phyloP scores from a whole-genome alignment of 1,139 yeast genomes.

The Diutina neorugosa region DNA sequence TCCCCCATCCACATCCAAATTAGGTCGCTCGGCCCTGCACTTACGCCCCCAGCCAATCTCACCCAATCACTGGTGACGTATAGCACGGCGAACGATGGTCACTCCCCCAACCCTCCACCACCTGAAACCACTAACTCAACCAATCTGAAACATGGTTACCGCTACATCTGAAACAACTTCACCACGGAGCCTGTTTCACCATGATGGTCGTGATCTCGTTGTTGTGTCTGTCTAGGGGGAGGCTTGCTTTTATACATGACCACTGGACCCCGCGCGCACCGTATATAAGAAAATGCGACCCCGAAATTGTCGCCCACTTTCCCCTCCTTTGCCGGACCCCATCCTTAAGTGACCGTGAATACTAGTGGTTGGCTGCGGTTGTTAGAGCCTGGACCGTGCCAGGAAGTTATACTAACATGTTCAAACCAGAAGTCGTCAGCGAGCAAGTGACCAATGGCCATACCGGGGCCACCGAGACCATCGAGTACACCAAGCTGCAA shows the following conservation, averaged over 20 bases:
- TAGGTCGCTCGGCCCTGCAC: too few relatives aligned
- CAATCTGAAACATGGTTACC: too few relatives aligned
- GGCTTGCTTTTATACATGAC: neutral
- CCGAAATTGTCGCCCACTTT: neutral
- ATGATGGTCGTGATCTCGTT: too few relatives aligned
- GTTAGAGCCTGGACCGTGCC: neutral
- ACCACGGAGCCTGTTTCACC: too few relatives aligned
- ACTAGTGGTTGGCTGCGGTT: neutral
- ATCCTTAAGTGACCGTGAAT: neutral
- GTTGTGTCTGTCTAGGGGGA: too few relatives aligned
- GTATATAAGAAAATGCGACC: conserved; percentile 1
- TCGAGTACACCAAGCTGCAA: conserved; percentile 61
- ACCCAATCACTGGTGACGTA: neutral
- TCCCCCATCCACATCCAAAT: too few relatives aligned
- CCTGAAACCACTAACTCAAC: too few relatives aligned
- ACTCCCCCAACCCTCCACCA: too few relatives aligned
- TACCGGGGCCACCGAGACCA: conserved; percentile 48
- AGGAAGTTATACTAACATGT: conserved; percentile 27
- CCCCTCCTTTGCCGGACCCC: neutral
- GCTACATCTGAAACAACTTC: too few relatives aligned
- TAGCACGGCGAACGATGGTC: neutral
- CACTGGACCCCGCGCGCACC: neutral
- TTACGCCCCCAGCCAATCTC: neutral
- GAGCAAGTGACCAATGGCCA: conserved; percentile 70
- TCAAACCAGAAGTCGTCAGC: conserved; percentile 45